These are phyloP conservation scores for Glarea lozoyensis DNA, from an alignment of 495 filamentous ascomycete species.

Conservation along the genomic window DNA sequence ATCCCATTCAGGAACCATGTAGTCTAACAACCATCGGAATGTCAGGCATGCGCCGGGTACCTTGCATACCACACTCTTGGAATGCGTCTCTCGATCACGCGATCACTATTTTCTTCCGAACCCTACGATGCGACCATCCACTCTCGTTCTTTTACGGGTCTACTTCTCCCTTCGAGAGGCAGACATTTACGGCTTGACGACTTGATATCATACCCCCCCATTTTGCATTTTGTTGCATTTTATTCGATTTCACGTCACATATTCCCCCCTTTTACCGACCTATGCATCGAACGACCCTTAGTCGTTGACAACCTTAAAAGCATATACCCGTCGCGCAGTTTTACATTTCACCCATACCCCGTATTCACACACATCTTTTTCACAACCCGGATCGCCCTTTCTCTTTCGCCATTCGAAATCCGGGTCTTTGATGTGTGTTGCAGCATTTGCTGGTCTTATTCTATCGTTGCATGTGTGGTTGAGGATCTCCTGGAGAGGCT, in stretches of 20 bases:
- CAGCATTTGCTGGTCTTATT: constrained; percentile 1
- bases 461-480: background rate
- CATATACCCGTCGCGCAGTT: background rate
- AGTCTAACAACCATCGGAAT: background rate
- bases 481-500: constrained; percentile 15
- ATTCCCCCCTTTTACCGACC: constrained; percentile 2
- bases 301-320: no score
- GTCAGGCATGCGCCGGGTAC: background rate
- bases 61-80: background rate
- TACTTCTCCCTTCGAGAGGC: constrained; percentile 9
- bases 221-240: background rate
- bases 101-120: constrained; percentile 6
- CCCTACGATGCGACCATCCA: constrained; percentile 18
- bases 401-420: background rate
- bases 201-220: background rate
- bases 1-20: constrained; percentile 1
- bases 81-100: constrained; percentile 28
- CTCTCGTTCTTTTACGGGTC: constrained; percentile 17
- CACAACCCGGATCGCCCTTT: background rate
- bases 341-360: constrained; percentile 18
- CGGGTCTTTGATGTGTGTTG: background rate
- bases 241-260: constrained; percentile 1
- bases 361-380: constrained; percentile 8
- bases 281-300: no score
- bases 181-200: constrained; percentile 18